phyloP scores from a whole-genome alignment of 1,139 yeast genomes.

The Hyphopichia wangnamkhiaoensis region DNA sequence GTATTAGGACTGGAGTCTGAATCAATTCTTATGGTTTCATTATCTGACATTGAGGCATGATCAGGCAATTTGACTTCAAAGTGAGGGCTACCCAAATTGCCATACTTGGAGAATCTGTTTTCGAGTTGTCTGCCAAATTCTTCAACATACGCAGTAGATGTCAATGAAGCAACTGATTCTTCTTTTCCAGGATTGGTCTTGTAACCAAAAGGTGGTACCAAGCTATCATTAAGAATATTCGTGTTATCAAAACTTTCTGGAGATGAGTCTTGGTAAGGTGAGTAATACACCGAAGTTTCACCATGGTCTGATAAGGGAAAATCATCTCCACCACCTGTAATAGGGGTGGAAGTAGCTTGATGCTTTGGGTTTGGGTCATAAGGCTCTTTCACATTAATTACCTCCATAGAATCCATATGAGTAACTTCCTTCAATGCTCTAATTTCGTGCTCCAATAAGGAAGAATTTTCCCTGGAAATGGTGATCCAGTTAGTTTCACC shows the following conservation, averaged over 20 bases:
- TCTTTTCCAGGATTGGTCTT: slow-evolving; percentile 1
- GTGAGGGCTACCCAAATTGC: slow-evolving; percentile 1
- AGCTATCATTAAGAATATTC: neutral
- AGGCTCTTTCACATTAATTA: slow-evolving; percentile 10
- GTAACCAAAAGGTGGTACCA: slow-evolving; percentile 2
- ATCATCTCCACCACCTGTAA: neutral
- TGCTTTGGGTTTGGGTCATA: neutral
- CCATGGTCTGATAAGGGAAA: neutral
- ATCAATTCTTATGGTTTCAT: neutral
- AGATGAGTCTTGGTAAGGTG: slow-evolving; percentile 2
- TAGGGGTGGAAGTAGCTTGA: neutral
- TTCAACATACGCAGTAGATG: slow-evolving; percentile 31
- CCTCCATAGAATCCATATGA: slow-evolving; percentile 16
- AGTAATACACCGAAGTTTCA: slow-evolving; percentile 2
- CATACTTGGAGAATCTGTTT: slow-evolving; percentile 13
- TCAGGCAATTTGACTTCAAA: slow-evolving; percentile 1
- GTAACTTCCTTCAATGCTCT: slow-evolving; percentile 20
- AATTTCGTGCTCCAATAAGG: slow-evolving; percentile 23
- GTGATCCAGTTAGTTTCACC: slow-evolving; percentile 41
- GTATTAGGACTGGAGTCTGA: neutral
- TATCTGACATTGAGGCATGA: neutral
- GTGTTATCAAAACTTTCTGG: neutral
- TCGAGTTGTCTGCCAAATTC: slow-evolving; percentile 34
- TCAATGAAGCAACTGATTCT: slow-evolving; percentile 20
- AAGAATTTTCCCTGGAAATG: slow-evolving; percentile 24